These are phyloP conservation scores for Phytopythium kandeliae DNA, from an alignment of 352 stramenopile genomes.

Conservation along the genomic window DNA sequence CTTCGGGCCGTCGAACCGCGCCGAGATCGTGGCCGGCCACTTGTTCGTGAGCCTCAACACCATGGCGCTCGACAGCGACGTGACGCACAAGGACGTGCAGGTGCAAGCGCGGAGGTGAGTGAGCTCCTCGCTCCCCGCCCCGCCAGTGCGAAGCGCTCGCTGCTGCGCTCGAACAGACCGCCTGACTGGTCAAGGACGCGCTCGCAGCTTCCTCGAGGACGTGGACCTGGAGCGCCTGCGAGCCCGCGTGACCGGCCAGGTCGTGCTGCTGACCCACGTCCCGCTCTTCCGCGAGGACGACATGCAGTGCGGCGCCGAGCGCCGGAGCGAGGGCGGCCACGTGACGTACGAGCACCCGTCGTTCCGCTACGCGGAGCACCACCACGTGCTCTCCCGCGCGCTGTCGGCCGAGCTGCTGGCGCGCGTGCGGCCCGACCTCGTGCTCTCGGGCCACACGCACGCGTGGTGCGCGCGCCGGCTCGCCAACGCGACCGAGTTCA, in stretches of 20 bases:
- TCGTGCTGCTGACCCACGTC: constrained; percentile 58
- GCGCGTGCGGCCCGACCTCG: constrained; percentile 37
- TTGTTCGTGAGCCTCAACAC: constrained; percentile 67
- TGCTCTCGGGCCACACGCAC: constrained; percentile 76
- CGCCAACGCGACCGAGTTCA: constrained; percentile 42
- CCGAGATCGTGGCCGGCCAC: constrained; percentile 41
- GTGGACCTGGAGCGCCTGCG: constrained; percentile 25
- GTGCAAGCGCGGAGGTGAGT: constrained; percentile 48
- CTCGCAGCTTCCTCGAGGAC: constrained; percentile 36
- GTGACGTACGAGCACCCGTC: constrained; percentile 74
- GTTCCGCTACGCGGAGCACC: constrained; percentile 53
- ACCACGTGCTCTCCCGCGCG: constrained; percentile 61
- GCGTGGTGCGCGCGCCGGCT: constrained; percentile 57
- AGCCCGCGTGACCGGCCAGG: constrained; percentile 15
- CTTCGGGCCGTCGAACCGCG: constrained; percentile 53
- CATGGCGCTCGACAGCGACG: constrained; percentile 71
- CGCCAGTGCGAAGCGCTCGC: too few relatives aligned
- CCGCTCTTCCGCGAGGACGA: constrained; percentile 56
- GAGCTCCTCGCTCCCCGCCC: too few relatives aligned
- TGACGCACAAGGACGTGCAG: constrained; percentile 35
- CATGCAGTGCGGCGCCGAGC: constrained; percentile 42
- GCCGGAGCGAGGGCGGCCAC: constrained; percentile 45
- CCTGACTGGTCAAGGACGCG: not conserved
- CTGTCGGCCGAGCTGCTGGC: constrained; percentile 46
- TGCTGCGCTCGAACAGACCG: not conserved